Percentiles rank a stretch among this genome's conserved stretches.
phyloP scores from a whole-genome alignment of 2,329 filamentous ascomycete species.

The Podosphaera fusca region DNA sequence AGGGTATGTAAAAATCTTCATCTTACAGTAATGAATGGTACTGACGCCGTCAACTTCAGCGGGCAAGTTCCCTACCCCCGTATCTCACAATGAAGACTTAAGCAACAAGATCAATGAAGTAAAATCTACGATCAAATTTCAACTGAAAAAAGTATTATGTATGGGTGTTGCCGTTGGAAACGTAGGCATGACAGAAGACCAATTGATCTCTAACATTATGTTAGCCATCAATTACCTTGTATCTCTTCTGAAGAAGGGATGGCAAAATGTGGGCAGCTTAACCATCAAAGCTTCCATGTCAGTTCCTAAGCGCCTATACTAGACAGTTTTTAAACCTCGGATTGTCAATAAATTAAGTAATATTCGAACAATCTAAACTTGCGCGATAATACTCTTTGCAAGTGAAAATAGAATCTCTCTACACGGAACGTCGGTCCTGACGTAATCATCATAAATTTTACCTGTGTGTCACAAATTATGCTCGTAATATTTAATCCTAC shows the following conservation, averaged over 20 bases:
- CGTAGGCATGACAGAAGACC: constrained; percentile 89
- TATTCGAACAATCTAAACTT: constrained; percentile 1
- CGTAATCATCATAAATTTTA: neutral
- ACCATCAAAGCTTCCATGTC: constrained; percentile 99
- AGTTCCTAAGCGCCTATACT: constrained; percentile 94
- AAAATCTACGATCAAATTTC: constrained; percentile 99
- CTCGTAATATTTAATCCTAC: no score
- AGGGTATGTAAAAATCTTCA: constrained; percentile 34
- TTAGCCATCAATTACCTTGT: constrained; percentile 99
- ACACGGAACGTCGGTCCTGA: neutral
- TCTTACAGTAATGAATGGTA: neutral
- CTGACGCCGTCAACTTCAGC: constrained; percentile 26
- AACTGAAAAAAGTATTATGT: constrained; percentile 99
- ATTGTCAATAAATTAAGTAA: constrained; percentile 1
- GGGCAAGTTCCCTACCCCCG: constrained; percentile 97
- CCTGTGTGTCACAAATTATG: no score
- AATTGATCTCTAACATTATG: constrained; percentile 98
- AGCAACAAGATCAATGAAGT: constrained; percentile 92
- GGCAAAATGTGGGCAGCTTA: constrained; percentile 99
- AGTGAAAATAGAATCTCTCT: neutral
- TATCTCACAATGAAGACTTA: constrained; percentile 92
- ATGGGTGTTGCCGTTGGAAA: constrained; percentile 99
- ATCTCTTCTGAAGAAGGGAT: constrained; percentile 98
- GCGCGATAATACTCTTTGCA: constrained; percentile 4
- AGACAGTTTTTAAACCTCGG: constrained; percentile 18